Conservation (phyloP, 164 flowering plant genomes). For the Houttuynia cordata region DNA sequence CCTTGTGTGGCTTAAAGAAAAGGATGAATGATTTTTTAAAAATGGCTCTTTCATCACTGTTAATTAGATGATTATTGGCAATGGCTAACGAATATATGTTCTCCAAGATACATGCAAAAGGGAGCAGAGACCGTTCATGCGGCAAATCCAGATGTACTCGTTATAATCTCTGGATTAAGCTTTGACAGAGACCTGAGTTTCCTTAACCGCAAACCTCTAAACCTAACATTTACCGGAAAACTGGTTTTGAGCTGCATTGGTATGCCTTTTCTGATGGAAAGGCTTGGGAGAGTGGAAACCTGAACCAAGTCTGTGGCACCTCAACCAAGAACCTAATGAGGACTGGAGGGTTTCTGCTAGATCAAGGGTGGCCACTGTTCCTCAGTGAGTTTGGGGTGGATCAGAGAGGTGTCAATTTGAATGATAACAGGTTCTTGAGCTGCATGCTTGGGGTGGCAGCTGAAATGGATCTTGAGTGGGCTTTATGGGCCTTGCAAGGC, state of each 20-base stretch:
- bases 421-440: conserved; percentile 63
- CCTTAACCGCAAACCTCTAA: conserved; percentile 27
- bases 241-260: conserved; percentile 67
- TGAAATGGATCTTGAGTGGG: conserved; percentile 73
- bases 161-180: conserved; percentile 60
- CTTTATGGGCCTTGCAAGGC: conserved; percentile 65
- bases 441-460: conserved; percentile 69
- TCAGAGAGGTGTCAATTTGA: conserved; percentile 48
- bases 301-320: conserved; percentile 59
- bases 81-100: no score
- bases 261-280: conserved; percentile 51
- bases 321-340: conserved; percentile 11
- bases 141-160: conserved; percentile 63
- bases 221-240: conserved; percentile 44
- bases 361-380: conserved; percentile 55
- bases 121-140: conserved; percentile 90
- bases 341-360: conserved; percentile 22
- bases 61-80: no score
- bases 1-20: no score
- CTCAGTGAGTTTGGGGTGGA: conserved; percentile 86
- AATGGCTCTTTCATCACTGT: no score
- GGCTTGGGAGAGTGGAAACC: conserved; percentile 45
- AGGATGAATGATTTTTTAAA: no score
- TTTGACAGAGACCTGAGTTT: conserved; percentile 58
- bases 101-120: conserved; percentile 55